A percentile compares a stretch with the other conserved stretches of the same genome.
phyloP scores from a whole-genome alignment of 352 stramenopile genomes.

The Phytophthora pistaciae region DNA sequence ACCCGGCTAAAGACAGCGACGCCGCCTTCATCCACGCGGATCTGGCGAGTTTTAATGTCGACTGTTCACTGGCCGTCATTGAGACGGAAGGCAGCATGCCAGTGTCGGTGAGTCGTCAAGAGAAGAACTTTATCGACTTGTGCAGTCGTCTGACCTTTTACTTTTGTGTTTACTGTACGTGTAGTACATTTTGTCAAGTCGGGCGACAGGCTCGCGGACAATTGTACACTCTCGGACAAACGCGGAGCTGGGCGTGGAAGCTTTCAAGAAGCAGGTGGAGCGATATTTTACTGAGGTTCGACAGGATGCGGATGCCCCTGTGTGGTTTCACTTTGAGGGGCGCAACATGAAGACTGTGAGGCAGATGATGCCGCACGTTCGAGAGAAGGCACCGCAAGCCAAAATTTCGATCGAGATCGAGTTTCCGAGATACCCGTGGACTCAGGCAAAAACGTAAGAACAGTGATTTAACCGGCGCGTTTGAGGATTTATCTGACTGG shows the following conservation, averaged over 20 bases:
- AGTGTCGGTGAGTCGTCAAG: slow-evolving; percentile 52
- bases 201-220: slow-evolving; percentile 66
- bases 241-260: slow-evolving; percentile 54
- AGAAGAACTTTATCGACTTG: background rate
- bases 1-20: slow-evolving; percentile 58
- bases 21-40: slow-evolving; percentile 63
- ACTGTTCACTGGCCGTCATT: slow-evolving; percentile 52
- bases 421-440: slow-evolving; percentile 73
- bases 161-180: slow-evolving; percentile 3
- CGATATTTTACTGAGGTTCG: slow-evolving; percentile 22
- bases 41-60: slow-evolving; percentile 53
- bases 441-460: slow-evolving; percentile 57
- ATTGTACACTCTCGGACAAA: slow-evolving; percentile 77
- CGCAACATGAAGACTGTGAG: slow-evolving; percentile 70
- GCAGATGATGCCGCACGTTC: slow-evolving; percentile 66
- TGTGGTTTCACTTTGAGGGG: slow-evolving; percentile 81
- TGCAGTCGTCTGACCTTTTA: background rate
- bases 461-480: background rate
- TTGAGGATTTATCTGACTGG: background rate
- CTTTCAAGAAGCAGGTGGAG: slow-evolving; percentile 47
- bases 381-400: slow-evolving; percentile 12
- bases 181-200: slow-evolving; percentile 79
- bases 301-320: slow-evolving; percentile 7
- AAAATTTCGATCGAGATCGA: slow-evolving; percentile 77
- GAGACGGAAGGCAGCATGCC: slow-evolving; percentile 63